Conservation (phyloP, 2,329 filamentous ascomycete species). For the Chaetomium olivaceum region DNA sequence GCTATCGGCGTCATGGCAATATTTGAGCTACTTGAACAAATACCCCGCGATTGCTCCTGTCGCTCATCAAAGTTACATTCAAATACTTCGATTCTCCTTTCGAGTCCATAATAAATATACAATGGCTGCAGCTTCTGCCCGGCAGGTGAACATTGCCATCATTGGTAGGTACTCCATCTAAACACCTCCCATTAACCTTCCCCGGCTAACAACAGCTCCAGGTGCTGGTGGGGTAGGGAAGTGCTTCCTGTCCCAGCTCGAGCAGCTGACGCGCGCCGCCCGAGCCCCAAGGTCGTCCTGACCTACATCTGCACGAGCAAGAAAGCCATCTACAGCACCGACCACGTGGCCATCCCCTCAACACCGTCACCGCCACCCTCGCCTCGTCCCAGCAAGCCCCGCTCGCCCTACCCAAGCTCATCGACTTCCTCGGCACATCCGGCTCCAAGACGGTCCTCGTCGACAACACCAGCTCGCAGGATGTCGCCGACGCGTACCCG, state of each 20-base stretch:
- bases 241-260: constrained; percentile 82
- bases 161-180: constrained; percentile 40
- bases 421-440: constrained; percentile 74
- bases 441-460: constrained; percentile 80
- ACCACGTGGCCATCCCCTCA: constrained; percentile 69
- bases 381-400: constrained; percentile 64
- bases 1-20: constrained; percentile 35
- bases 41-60: constrained; percentile 27
- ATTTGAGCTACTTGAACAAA: constrained; percentile 17
- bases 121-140: constrained; percentile 36
- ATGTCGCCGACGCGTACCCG: constrained; percentile 81
- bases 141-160: constrained; percentile 46
- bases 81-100: not conserved
- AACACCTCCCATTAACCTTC: not conserved
- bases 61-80: not conserved
- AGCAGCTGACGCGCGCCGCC: constrained; percentile 65
- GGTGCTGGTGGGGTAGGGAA: constrained; percentile 93
- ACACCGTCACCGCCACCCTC: constrained; percentile 62
- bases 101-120: constrained; percentile 10
- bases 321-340: constrained; percentile 73
- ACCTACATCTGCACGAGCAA: constrained; percentile 85
- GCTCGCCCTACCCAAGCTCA: constrained; percentile 67
- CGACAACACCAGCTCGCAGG: constrained; percentile 93
- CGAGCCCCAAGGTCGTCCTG: constrained; percentile 70
- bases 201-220: constrained; percentile 40